Evolutionary conservation across 768 basidiomycete species (phyloP), one percentile per base, ranked within the genome.

Genomic region (Trametes cubensis): DNA sequence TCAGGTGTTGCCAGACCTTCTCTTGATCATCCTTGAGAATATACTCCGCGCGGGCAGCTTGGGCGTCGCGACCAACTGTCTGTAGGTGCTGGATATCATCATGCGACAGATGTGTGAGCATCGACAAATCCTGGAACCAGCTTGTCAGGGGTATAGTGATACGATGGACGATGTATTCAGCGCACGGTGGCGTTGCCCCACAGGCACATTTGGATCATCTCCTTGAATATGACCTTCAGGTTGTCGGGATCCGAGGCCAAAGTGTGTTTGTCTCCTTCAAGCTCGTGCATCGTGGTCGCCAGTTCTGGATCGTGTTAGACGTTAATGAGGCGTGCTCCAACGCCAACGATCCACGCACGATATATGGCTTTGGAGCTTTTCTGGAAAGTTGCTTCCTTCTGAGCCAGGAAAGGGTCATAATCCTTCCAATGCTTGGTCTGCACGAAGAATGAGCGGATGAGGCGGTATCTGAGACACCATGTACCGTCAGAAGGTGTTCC

Each of bases 131-230:
- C 89, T 93, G 65, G n/a, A n/a, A 15, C 39, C 14, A 2, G 20
- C 30, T 45, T 10, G 13, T 56, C 41, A 53, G 34, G 6, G 34
- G 52, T 51, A 15, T 55, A 42, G n/a, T 6, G 18, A n/a, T 7
- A 34, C 23, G 4, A 14, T 28, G 30, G 28, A 25, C 20, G 25
- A 26, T 23, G 21, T 10, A 25, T 23, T 20, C 21, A 18, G 25
- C 79, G 64, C 67, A 92, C 92, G 25, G 95, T 97, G 15, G 95
- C 94, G 72, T 98, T 98, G 47, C 95, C 95, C 94, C 93, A 94
- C 25, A 94, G 81, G 74, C 90, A 91, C 85, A 95, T 93, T 70
- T 94, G 91, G 8, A 92, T 79, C 89, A 95, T 94, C 73, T 94
- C 89, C 57, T 81, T 82, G 74, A 93, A 94, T 15, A 94, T 71